phyloP scores from a whole-genome alignment of 2,329 filamentous ascomycete genomes.

The Proliferodiscus dingleyae region DNA sequence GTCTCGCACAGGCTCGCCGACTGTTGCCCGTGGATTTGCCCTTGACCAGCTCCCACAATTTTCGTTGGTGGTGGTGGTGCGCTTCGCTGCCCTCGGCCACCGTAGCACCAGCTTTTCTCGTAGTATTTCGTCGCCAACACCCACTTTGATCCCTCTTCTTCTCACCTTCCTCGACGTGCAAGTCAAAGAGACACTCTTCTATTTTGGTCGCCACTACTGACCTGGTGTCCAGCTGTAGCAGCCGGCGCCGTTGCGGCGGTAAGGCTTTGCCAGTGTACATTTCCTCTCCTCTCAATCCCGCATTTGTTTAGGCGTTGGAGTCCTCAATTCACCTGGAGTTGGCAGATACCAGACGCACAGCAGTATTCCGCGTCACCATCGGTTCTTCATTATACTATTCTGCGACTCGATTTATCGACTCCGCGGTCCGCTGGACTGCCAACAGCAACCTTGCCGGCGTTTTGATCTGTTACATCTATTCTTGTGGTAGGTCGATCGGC shows the following conservation, averaged over 20 bases:
- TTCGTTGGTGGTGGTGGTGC: too few species aligned
- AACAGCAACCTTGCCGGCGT: conserved; percentile 23
- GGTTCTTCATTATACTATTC: conserved; percentile 13
- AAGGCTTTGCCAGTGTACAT: conserved; percentile 28
- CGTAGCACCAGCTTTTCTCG: conserved; percentile 23
- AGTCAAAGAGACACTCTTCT: conserved; percentile 20
- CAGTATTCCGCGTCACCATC: conserved; percentile 15
- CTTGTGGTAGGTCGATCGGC: conserved; percentile 22
- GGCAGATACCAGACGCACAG: conserved; percentile 24
- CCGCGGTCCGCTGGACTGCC: conserved; percentile 29
- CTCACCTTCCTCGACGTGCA: conserved; percentile 16
- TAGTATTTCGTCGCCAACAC: conserved; percentile 18
- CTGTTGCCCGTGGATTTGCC: not conserved
- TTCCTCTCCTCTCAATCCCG: conserved; percentile 21
- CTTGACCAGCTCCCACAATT: conserved; percentile 1
- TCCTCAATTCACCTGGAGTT: conserved; percentile 21
- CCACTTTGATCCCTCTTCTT: conserved; percentile 20
- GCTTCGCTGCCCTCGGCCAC: not conserved
- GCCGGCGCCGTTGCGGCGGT: conserved; percentile 32
- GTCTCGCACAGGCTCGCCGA: not conserved
- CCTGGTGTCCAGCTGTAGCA: conserved; percentile 30
- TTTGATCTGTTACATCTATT: conserved; percentile 24
- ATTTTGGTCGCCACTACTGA: conserved; percentile 30
- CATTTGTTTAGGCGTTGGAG: conserved; percentile 29
- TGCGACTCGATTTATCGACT: conserved; percentile 32